These are phyloP conservation scores for Stygiomarasmius scandens DNA, from an alignment of 1,284 basidiomycete species.

Conservation along the genomic window DNA sequence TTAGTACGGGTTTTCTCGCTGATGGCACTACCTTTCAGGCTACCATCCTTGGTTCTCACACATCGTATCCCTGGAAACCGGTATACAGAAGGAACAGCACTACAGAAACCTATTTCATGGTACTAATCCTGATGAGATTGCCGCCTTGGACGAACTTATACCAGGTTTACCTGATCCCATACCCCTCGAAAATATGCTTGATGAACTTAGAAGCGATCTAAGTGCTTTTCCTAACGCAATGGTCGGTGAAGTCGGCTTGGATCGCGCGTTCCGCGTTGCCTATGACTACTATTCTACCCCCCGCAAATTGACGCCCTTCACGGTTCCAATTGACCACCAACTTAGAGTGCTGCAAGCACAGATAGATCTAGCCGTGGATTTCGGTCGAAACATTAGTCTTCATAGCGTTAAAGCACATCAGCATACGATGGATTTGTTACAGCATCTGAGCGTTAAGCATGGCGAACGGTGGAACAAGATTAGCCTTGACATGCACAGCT, in stretches of 20 bases:
- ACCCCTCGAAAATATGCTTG: constrained; percentile 52
- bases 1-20: no score
- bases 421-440: constrained; percentile 64
- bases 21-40: no score
- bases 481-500: constrained; percentile 79
- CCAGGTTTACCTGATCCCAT: constrained; percentile 64
- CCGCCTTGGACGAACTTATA: constrained; percentile 55
- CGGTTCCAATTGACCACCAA: constrained; percentile 75
- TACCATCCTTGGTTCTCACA: constrained; percentile 87
- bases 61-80: constrained; percentile 54
- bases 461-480: constrained; percentile 57
- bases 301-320: constrained; percentile 65
- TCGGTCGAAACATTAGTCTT: constrained; percentile 71
- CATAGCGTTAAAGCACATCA: constrained; percentile 78
- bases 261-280: constrained; percentile 73
- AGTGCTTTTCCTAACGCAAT: constrained; percentile 64
- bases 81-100: constrained; percentile 60
- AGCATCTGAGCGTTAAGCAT: constrained; percentile 52
- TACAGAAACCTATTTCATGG: constrained; percentile 62
- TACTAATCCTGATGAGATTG: constrained; percentile 30
- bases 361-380: constrained; percentile 72
- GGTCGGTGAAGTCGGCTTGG: constrained; percentile 84
- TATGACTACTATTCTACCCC: constrained; percentile 47
- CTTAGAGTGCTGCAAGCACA: constrained; percentile 73
- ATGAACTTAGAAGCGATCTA: constrained; percentile 58